Conservation (phyloP, 192 early-diverging fungal genomes). For the Coemansia sp. region DNA sequence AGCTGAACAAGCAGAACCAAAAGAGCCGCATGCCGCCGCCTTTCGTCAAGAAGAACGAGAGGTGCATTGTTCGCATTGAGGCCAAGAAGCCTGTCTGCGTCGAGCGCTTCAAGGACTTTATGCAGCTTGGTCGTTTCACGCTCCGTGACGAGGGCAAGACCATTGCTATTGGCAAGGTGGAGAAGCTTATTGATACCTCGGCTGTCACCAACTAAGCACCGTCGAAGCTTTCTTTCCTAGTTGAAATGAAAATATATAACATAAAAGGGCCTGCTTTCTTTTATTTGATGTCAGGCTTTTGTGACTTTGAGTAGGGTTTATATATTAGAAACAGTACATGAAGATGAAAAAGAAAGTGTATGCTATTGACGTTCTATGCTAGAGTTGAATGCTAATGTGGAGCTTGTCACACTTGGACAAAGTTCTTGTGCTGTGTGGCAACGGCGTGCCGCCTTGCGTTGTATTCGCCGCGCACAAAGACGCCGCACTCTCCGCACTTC, state of each 20-base stretch:
- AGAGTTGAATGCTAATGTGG: no score
- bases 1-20: conserved; percentile 90
- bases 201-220: conserved; percentile 12
- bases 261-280: no score
- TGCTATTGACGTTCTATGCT: no score
- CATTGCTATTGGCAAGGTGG: conserved; percentile 90
- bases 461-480: conserved; percentile 12
- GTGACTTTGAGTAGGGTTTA: no score
- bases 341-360: no score
- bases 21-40: conserved; percentile 85
- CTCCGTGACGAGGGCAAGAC: conserved; percentile 91
- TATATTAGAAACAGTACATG: no score
- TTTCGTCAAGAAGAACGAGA: conserved; percentile 93
- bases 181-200: conserved; percentile 62
- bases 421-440: conserved; percentile 9
- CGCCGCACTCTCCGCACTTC: conserved; percentile 17
- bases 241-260: no score
- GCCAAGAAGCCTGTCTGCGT: conserved; percentile 75
- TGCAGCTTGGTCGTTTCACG: conserved; percentile 97
- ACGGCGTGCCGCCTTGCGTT: conserved; percentile 13
- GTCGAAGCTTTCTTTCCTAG: no score
- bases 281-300: no score
- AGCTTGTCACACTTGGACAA: conserved; percentile 9
- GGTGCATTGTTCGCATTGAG: conserved; percentile 84
- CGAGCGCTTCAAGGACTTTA: conserved; percentile 83